Evolutionary conservation across 495 filamentous ascomycete genomes (phyloP).

Genomic region (Aspergillus bertholletiae): DNA sequence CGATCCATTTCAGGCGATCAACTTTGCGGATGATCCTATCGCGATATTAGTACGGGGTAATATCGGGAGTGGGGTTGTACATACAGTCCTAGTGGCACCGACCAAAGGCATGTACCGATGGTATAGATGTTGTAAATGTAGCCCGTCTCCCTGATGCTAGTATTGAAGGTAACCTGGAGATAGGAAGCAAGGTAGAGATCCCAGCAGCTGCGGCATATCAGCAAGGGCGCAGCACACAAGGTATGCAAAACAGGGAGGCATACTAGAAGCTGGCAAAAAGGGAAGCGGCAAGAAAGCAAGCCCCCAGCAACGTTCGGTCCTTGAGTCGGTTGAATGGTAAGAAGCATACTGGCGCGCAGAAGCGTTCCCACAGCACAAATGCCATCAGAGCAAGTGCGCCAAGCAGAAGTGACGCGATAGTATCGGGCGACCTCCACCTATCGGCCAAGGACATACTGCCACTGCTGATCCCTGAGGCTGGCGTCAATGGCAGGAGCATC

Average conservation of each 20-base stretch:
- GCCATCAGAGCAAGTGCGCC: constrained; percentile 48
- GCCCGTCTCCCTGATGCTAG: constrained; percentile 52
- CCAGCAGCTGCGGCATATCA: constrained; percentile 51
- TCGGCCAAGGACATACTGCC: too few species aligned
- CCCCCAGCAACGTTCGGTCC: constrained; percentile 62
- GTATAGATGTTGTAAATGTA: constrained; percentile 65
- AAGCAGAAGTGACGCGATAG: constrained; percentile 53
- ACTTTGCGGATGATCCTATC: constrained; percentile 49
- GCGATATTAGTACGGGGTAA: too few species aligned
- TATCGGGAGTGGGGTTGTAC: too few species aligned
- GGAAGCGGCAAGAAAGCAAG: constrained; percentile 57
- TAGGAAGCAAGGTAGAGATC: constrained; percentile 63
- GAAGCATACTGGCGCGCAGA: constrained; percentile 50
- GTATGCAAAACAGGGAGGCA: too few species aligned
- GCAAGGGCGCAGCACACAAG: too few species aligned
- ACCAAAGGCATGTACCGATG: constrained; percentile 59
- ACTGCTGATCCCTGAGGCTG: too few species aligned
- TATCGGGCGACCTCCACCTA: constrained; percentile 47
- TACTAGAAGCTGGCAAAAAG: constrained; percentile 53
- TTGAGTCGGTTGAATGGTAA: constrained; percentile 55
- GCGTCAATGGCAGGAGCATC: too few species aligned
- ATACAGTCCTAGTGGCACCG: constrained; percentile 51
- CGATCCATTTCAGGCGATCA: constrained; percentile 50
- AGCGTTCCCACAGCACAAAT: constrained; percentile 57
- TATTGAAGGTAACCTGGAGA: constrained; percentile 63